These are phyloP conservation scores for Alternaria consortialis DNA, from an alignment of 2,329 filamentous ascomycete species.

Conservation along the genomic window DNA sequence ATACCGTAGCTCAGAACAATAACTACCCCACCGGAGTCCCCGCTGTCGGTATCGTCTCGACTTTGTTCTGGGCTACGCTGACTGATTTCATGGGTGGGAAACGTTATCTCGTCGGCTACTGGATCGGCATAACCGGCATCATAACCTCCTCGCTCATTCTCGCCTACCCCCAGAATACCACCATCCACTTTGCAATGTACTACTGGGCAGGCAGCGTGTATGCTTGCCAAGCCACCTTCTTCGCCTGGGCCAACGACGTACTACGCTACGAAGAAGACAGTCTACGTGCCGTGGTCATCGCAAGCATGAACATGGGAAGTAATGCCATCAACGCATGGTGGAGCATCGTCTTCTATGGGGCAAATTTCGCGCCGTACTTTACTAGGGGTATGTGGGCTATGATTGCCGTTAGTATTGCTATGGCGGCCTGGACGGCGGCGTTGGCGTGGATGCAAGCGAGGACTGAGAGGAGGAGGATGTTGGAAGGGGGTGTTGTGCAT, in stretches of 20 bases:
- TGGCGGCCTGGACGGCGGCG: constrained; percentile 67
- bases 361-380: constrained; percentile 72
- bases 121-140: constrained; percentile 71
- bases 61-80: constrained; percentile 73
- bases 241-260: constrained; percentile 78
- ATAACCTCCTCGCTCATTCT: constrained; percentile 70
- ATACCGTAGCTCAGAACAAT: constrained; percentile 61
- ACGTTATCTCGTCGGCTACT: constrained; percentile 66
- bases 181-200: constrained; percentile 70
- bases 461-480: constrained; percentile 48
- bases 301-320: constrained; percentile 69
- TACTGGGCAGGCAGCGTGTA: constrained; percentile 76
- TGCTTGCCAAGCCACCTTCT: constrained; percentile 77
- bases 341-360: constrained; percentile 75
- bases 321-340: constrained; percentile 78
- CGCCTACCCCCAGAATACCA: constrained; percentile 59
- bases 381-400: constrained; percentile 77
- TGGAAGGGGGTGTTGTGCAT: constrained; percentile 15
- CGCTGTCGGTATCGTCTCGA: constrained; percentile 63
- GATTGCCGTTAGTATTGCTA: constrained; percentile 69
- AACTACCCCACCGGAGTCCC: constrained; percentile 64
- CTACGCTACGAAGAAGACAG: constrained; percentile 70
- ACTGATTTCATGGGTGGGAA: constrained; percentile 72
- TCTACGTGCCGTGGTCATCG: constrained; percentile 72
- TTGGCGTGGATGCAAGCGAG: constrained; percentile 59